phyloP scores from a whole-genome alignment of 495 filamentous ascomycete genomes.

The Parachaetomium inaequale region DNA sequence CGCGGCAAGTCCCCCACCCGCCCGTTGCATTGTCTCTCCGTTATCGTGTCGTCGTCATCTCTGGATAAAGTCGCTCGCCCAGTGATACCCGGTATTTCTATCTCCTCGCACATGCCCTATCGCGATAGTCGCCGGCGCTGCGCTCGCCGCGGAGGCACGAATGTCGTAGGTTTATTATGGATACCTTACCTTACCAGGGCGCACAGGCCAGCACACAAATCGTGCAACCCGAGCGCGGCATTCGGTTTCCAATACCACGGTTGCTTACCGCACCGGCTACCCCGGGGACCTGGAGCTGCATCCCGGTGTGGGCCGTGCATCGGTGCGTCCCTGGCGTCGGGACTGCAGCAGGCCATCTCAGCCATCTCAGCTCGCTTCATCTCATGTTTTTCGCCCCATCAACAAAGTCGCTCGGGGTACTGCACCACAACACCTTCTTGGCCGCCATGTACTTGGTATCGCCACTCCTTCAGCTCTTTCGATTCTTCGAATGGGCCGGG shows the following conservation, averaged over 20 bases:
- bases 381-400: background rate
- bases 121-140: background rate
- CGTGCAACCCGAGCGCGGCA: slow-evolving; percentile 7
- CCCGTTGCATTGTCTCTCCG: too few relatives aligned
- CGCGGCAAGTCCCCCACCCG: slow-evolving; percentile 20
- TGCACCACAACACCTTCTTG: too few relatives aligned
- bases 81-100: background rate
- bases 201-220: slow-evolving; percentile 7
- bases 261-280: slow-evolving; percentile 16
- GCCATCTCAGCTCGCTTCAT: slow-evolving; percentile 5
- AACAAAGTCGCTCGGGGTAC: background rate
- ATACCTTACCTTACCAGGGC: background rate
- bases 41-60: background rate
- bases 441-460: background rate
- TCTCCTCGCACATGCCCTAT: background rate
- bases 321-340: background rate
- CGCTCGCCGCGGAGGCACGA: background rate
- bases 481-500: background rate
- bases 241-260: slow-evolving; percentile 24
- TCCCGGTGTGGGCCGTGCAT: slow-evolving; percentile 15
- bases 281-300: slow-evolving; percentile 6
- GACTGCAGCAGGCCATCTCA: background rate
- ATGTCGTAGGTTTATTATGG: background rate
- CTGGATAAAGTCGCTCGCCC: background rate
- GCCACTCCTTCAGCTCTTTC: background rate